Evolutionary conservation across 2,329 filamentous ascomycete genomes (phyloP).

Genomic region (Bimuria novae-zelandiae): DNA sequence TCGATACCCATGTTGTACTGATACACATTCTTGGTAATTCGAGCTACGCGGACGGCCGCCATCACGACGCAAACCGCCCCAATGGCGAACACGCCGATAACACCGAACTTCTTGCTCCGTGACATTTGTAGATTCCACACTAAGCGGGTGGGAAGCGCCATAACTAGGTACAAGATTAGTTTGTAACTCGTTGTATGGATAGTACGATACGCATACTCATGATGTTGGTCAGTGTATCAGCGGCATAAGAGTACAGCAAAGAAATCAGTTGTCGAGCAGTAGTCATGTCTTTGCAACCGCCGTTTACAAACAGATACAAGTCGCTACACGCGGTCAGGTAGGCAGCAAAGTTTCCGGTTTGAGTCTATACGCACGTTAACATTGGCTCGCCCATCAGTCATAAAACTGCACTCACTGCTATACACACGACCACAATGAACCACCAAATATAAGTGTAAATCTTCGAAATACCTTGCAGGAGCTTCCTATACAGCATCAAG

Average conservation of each 20-base stretch:
- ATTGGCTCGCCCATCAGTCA: not conserved
- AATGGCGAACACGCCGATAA: conserved; percentile 25
- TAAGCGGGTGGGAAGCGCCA: conserved; percentile 39
- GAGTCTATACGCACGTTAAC: not conserved
- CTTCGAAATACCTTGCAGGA: not conserved
- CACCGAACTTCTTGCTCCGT: conserved; percentile 33
- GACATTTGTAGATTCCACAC: conserved; percentile 43
- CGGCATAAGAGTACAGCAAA: not conserved
- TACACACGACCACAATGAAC: not conserved
- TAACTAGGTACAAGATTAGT: conserved; percentile 20
- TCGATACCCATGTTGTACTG: conserved; percentile 24
- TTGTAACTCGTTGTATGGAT: not conserved
- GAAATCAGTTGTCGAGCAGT: not conserved
- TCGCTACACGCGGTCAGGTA: not conserved
- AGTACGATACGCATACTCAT: conserved; percentile 16
- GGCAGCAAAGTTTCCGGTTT: not conserved
- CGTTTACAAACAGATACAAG: not conserved
- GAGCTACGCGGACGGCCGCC: conserved; percentile 29
- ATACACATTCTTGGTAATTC: conserved; percentile 34
- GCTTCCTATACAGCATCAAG: not conserved
- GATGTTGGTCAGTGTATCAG: not conserved
- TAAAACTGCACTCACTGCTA: not conserved
- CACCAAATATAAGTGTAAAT: not conserved
- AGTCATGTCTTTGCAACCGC: not conserved
- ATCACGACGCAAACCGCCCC: conserved; percentile 18